These are phyloP conservation scores for Cladobotryum protrusum DNA, from an alignment of 2,329 filamentous ascomycete species.

Conservation along the genomic window DNA sequence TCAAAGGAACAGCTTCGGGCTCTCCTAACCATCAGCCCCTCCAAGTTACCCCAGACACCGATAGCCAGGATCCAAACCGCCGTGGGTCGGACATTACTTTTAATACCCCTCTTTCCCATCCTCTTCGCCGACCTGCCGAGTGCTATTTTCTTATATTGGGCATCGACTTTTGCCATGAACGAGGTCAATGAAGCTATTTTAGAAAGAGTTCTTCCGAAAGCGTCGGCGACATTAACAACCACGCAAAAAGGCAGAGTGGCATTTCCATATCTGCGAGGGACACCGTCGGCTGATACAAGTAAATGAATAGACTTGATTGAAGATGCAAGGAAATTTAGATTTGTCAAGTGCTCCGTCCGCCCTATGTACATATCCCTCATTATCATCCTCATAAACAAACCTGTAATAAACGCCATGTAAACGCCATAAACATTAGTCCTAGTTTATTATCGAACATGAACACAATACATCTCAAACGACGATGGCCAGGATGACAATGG, in stretches of 20 bases:
- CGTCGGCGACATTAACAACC: conserved; percentile 13
- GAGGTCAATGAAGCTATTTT: conserved; percentile 29
- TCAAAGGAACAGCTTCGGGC: conserved; percentile 21
- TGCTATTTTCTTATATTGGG: conserved; percentile 37
- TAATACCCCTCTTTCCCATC: conserved; percentile 29
- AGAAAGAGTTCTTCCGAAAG: conserved; percentile 16
- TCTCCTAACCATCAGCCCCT: conserved; percentile 18
- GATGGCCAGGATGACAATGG: conserved; percentile 83
- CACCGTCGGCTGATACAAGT: conserved; percentile 9
- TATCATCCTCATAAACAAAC: conserved; percentile 7
- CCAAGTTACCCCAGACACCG: conserved; percentile 13
- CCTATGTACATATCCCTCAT: conserved; percentile 13
- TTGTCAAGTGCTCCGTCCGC: conserved; percentile 4
- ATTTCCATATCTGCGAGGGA: conserved; percentile 19
- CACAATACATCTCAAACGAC: conserved; percentile 49
- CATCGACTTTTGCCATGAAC: conserved; percentile 29
- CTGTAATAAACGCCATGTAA: conserved; percentile 5
- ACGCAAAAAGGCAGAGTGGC: conserved; percentile 8
- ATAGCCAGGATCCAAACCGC: conserved; percentile 20
- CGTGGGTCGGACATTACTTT: conserved; percentile 25
- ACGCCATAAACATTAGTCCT: conserved; percentile 10
- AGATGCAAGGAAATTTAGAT: background rate
- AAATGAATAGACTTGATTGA: conserved; percentile 12
- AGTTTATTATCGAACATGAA: conserved; percentile 5
- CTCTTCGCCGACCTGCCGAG: conserved; percentile 31